Base-by-base conservation (phyloP, 805 yeast genomes). In the Lachancea meyersii region DNA sequence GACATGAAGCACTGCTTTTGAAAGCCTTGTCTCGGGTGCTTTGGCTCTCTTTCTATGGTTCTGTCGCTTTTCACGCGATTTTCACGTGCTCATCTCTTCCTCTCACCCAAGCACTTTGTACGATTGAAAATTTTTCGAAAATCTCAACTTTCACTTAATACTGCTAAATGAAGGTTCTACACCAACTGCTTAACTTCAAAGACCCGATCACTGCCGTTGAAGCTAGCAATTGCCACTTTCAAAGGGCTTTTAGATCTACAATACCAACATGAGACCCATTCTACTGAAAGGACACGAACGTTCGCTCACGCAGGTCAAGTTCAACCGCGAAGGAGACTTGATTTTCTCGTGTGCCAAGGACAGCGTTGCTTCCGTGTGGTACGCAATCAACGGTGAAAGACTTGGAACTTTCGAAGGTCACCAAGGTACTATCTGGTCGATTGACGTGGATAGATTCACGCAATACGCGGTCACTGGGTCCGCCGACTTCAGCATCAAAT, bases 251-350 rank as follows among this genome's bases (percentile, higher is more conserved):
- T n/a, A 19, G 27, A 24, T 11, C 32, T 31, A 23, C 8, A 31
- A 21, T 22, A 31, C 14, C 24, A 43, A 23, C 20, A 78, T 79
- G 83, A 78, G 83, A 75, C 84, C 85, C 46, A 65, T 79, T 53
- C 60, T 80, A 72, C 71, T 83, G 57, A 84, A 85, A 75, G 97
- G 97, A 47, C 98, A 93, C 70, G 96, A 86, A 71, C 95, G 98
- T 77, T 87, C 97, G 52, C 72, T 93, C 56, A 89, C 97, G 38
- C 97, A 93, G 73, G 89, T 93, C 55, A 91, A 86, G 64, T 93
- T 81, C 72, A 93, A 93, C 76, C 75, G 79, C 49, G 97, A 94
- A 60, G 99, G 99, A 35, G 99, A 93, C 65, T 68, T 93, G 53
- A 75, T 93, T 44, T 82, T 93, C 63, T 81, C 97, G 9, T 89